Evolutionary conservation across 2,329 filamentous ascomycete genomes (phyloP), one percentile per base, ranked within the genome.

Genomic region (Pseudogymnoascus sp.): DNA sequence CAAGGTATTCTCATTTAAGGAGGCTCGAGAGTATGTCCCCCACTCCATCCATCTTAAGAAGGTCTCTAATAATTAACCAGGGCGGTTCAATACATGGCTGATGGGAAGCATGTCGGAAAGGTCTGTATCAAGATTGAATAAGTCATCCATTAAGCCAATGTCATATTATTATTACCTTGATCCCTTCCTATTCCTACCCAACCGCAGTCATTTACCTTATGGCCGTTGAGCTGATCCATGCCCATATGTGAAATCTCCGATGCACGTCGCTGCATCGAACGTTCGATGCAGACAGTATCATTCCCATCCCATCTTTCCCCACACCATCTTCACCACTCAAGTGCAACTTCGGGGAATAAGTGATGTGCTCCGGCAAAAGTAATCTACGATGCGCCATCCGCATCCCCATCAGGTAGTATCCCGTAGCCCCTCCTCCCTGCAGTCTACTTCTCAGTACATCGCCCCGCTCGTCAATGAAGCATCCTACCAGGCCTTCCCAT

Each of bases 21-120:
- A 81, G 63, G 53, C 75, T 1, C 77, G 75, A 70, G 77, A 81
- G 70, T 72, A 65, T 60, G 69, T 67, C 56, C 38, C 60, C n/a
- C 61, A 59, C 40, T 53, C 60, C 59, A 19, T 29, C 15, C 38
- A 19, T 61, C 21, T 23, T 15, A 31, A 15, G 46, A n/a, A 7
- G 11, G n/a, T 33, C 11, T 31, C 62, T 62, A 53, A 65, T 7
- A 11, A 29, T 19, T 4, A 21, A 26, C 31, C 46, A 80, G 62
- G 60, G 80, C 79, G 1, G 82, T 79, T 68, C 73, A 82, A 63
- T 79, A 82, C 64, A 77, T 79, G 76, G 80, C 75, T 76, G 77
- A 75, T 38, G 76, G 80, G 68, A 81, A 80, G 67, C 79, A 82
- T 68, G 77, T 82, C 66, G 79, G 80, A 42, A 82, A 82, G 69